Percentiles rank a stretch among this genome's conserved stretches.
Evolutionary conservation across 768 basidiomycete genomes (phyloP).

Genomic region (Tulasnella sp.): DNA sequence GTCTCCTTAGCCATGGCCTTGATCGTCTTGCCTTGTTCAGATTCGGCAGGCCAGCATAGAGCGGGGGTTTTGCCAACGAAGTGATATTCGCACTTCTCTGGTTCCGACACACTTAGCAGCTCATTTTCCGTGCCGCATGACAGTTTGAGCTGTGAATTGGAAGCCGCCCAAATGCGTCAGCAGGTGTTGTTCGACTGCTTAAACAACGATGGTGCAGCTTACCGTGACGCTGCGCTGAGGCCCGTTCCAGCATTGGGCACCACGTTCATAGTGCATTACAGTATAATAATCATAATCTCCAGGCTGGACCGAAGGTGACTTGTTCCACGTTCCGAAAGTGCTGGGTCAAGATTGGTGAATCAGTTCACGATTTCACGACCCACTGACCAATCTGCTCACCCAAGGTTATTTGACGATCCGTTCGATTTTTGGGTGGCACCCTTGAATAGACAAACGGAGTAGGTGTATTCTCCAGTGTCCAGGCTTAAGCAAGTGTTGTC

Average conservation of each 20-base stretch:
- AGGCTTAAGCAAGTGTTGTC: constrained; percentile 74
- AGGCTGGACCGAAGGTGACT: constrained; percentile 48
- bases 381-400: constrained; percentile 51
- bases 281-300: constrained; percentile 73
- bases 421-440: constrained; percentile 85
- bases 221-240: constrained; percentile 83
- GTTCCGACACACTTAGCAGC: constrained; percentile 71
- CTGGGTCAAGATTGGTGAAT: constrained; percentile 39
- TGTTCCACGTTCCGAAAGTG: constrained; percentile 77
- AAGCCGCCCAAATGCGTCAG: neutral
- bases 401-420: constrained; percentile 69
- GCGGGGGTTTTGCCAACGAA: constrained; percentile 83
- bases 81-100: constrained; percentile 95
- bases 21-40: neutral
- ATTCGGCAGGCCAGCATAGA: constrained; percentile 51
- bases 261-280: constrained; percentile 76
- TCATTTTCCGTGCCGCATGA: constrained; percentile 83
- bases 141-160: constrained; percentile 57
- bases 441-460: constrained; percentile 88
- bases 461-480: constrained; percentile 92
- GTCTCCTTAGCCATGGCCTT: neutral
- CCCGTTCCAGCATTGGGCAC: constrained; percentile 94
- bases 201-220: constrained; percentile 31
- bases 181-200: neutral
- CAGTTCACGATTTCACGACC: neutral